These are phyloP conservation scores for Backusella circina DNA, from an alignment of 192 early-diverging fungal species.

Conservation along the genomic window DNA sequence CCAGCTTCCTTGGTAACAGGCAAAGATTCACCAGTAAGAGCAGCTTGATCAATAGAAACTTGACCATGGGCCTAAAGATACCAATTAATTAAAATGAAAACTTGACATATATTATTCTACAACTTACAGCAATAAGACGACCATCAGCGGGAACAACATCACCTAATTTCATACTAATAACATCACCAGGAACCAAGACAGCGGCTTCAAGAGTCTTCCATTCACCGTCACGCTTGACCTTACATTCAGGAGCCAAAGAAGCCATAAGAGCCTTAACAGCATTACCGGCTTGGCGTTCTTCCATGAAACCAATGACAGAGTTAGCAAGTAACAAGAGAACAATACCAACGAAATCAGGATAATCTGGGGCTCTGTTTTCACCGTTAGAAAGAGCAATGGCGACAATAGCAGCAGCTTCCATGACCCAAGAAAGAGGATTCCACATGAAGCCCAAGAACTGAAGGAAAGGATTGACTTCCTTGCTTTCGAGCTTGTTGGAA, in stretches of 20 bases:
- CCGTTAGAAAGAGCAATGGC: slow-evolving; percentile 75
- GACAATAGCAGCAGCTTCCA: slow-evolving; percentile 83
- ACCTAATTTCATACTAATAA: slow-evolving; percentile 80
- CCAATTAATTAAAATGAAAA: neutral
- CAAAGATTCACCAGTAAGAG: slow-evolving; percentile 70
- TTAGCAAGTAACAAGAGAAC: slow-evolving; percentile 78
- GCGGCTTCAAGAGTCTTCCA: slow-evolving; percentile 74
- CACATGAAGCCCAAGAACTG: slow-evolving; percentile 87
- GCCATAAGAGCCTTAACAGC: slow-evolving; percentile 91
- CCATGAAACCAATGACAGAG: slow-evolving; percentile 82
- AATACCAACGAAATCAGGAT: slow-evolving; percentile 83
- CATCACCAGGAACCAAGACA: slow-evolving; percentile 83
- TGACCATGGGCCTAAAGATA: slow-evolving; percentile 29
- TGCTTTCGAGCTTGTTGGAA: slow-evolving; percentile 66
- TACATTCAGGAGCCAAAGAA: slow-evolving; percentile 81
- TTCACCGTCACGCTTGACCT: slow-evolving; percentile 80
- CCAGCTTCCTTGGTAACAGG: slow-evolving; percentile 66
- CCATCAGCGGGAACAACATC: slow-evolving; percentile 87
- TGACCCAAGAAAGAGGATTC: slow-evolving; percentile 76
- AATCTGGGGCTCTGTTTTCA: slow-evolving; percentile 61
- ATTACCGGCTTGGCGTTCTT: slow-evolving; percentile 87
- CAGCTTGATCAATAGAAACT: slow-evolving; percentile 68
- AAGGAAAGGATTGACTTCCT: slow-evolving; percentile 76
- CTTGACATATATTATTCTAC: neutral
- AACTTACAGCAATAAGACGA: slow-evolving; percentile 68